Evolutionary conservation across 2,329 filamentous ascomycete species (phyloP).

Genomic region (Plenodomus lindquistii): DNA sequence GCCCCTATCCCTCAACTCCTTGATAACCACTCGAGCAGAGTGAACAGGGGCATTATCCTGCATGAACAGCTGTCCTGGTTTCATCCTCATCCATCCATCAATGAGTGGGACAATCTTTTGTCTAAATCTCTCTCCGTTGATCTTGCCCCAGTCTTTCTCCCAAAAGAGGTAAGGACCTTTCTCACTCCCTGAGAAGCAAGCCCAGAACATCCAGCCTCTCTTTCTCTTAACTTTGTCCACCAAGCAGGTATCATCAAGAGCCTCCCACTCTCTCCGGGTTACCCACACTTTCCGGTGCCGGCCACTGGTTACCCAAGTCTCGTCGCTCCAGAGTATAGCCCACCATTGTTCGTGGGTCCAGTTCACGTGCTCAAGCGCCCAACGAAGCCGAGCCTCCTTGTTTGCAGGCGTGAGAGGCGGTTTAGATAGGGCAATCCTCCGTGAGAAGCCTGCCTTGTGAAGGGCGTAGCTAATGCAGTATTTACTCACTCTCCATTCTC

Average conservation of each 20-base stretch:
- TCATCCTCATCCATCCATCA: constrained; percentile 6
- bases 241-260: constrained; percentile 4
- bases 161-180: constrained; percentile 35
- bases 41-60: constrained; percentile 9
- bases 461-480: constrained; percentile 1
- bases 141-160: constrained; percentile 38
- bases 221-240: constrained; percentile 4
- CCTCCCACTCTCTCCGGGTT: constrained; percentile 2
- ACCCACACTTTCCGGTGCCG: constrained; percentile 6
- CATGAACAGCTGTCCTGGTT: constrained; percentile 9
- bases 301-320: constrained; percentile 7
- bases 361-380: constrained; percentile 4
- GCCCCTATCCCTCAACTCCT: constrained; percentile 1
- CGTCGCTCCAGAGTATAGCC: constrained; percentile 6
- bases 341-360: constrained; percentile 3
- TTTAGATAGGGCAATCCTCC: constrained; percentile 2
- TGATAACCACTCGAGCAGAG: background rate
- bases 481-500: background rate
- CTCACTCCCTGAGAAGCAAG: constrained; percentile 18
- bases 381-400: background rate
- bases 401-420: constrained; percentile 3
- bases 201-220: background rate
- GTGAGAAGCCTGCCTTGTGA: constrained; percentile 1
- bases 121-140: constrained; percentile 25
- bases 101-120: constrained; percentile 12